phyloP scores from a whole-genome alignment of 768 basidiomycete genomes.

The Lyophyllum decastes region DNA sequence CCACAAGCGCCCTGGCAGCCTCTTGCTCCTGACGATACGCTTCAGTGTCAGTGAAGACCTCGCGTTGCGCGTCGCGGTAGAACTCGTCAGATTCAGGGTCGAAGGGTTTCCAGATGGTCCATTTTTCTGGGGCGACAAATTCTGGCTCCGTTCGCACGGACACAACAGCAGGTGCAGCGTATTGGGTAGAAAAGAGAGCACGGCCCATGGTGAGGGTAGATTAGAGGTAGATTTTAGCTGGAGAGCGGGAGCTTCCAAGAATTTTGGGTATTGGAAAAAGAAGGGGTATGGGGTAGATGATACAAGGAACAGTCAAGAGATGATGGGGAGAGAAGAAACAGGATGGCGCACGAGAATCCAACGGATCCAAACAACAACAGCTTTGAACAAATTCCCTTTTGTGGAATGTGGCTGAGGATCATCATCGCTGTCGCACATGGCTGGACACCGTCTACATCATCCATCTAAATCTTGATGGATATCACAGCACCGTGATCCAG shows the following conservation, averaged over 20 bases:
- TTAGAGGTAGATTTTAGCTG: background rate
- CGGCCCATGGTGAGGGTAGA: slow-evolving; percentile 49
- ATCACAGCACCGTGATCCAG: background rate
- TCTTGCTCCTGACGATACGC: slow-evolving; percentile 35
- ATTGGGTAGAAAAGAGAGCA: slow-evolving; percentile 54
- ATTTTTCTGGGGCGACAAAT: slow-evolving; percentile 44
- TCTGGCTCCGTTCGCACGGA: slow-evolving; percentile 49
- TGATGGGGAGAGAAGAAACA: slow-evolving; percentile 11
- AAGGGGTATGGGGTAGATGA: slow-evolving; percentile 20
- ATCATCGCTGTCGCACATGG: background rate
- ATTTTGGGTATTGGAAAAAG: slow-evolving; percentile 22
- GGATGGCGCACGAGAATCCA: slow-evolving; percentile 2
- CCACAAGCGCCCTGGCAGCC: slow-evolving; percentile 22
- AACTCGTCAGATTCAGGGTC: slow-evolving; percentile 85
- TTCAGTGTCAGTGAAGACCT: slow-evolving; percentile 59
- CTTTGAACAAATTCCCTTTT: slow-evolving; percentile 15
- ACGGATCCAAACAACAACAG: slow-evolving; percentile 18
- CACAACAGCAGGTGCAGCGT: slow-evolving; percentile 30
- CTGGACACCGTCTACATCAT: slow-evolving; percentile 3
- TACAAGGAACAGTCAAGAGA: slow-evolving; percentile 17
- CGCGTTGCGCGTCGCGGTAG: slow-evolving; percentile 62
- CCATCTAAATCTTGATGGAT: background rate
- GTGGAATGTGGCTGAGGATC: background rate
- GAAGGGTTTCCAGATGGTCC: slow-evolving; percentile 68
- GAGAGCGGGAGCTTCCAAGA: slow-evolving; percentile 9